Evolutionary conservation across 495 filamentous ascomycete genomes (phyloP).

Genomic region (Clohesyomyces aquaticus): DNA sequence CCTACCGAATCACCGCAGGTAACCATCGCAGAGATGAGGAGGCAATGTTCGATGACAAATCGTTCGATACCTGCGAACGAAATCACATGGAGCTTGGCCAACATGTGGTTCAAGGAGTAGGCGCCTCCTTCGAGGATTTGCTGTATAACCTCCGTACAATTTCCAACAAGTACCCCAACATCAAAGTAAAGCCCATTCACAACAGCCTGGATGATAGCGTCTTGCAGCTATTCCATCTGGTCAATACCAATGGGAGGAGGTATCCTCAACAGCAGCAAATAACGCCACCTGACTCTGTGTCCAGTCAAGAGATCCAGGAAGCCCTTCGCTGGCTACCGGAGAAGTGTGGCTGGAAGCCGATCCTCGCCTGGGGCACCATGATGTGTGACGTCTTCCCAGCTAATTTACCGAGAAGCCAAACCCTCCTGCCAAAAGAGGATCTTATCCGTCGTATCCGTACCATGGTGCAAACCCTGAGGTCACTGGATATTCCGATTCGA

Average conservation of each 20-base stretch:
- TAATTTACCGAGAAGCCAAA: conserved; percentile 28
- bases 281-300: conserved; percentile 11
- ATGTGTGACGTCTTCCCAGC: conserved; percentile 38
- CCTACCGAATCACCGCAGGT: conserved; percentile 30
- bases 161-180: conserved; percentile 15
- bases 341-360: conserved; percentile 31
- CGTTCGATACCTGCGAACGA: conserved; percentile 27
- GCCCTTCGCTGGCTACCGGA: conserved; percentile 28
- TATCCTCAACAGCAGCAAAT: conserved; percentile 10
- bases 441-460: conserved; percentile 22
- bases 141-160: conserved; percentile 23
- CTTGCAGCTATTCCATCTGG: conserved; percentile 33
- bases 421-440: conserved; percentile 28
- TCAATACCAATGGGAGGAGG: conserved; percentile 29
- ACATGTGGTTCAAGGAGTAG: conserved; percentile 27
- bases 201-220: conserved; percentile 21
- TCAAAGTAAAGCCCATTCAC: conserved; percentile 23
- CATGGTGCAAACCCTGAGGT: conserved; percentile 21
- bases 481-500: conserved; percentile 31
- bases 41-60: conserved; percentile 32
- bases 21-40: conserved; percentile 38
- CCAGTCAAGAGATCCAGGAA: conserved; percentile 24
- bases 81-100: conserved; percentile 35
- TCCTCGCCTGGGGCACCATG: conserved; percentile 33
- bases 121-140: conserved; percentile 31